phyloP scores from a whole-genome alignment of 2,329 filamentous ascomycete species.

The Tolypocladium pustulatum region DNA sequence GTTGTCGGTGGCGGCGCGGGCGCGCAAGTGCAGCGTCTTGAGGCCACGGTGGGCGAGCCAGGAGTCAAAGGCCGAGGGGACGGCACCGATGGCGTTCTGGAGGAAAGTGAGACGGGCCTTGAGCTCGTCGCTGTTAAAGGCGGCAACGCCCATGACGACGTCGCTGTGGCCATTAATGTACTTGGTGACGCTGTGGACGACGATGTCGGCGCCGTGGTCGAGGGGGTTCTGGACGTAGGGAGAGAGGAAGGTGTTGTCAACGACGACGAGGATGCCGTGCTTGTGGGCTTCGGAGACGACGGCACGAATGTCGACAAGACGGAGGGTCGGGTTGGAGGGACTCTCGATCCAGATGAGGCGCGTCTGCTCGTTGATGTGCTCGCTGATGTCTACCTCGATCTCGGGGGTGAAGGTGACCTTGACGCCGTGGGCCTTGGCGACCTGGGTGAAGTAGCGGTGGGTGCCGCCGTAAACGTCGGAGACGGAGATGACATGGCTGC shows the following conservation, averaged over 20 bases:
- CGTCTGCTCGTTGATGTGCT: conserved; percentile 78
- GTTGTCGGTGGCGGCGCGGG: conserved; percentile 73
- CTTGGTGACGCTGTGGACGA: conserved; percentile 95
- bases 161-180: conserved; percentile 98
- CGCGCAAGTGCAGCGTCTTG: conserved; percentile 92
- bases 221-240: conserved; percentile 96
- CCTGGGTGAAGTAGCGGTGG: conserved; percentile 97
- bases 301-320: conserved; percentile 83
- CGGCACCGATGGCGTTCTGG: conserved; percentile 93
- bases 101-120: conserved; percentile 74
- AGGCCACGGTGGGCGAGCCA: conserved; percentile 96
- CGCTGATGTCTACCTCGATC: conserved; percentile 79
- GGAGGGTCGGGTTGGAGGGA: conserved; percentile 88
- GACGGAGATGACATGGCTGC: conserved; percentile 90
- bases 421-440: conserved; percentile 87
- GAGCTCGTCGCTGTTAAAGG: conserved; percentile 80
- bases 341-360: conserved; percentile 94
- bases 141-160: conserved; percentile 94
- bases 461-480: conserved; percentile 98
- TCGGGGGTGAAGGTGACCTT: conserved; percentile 88
- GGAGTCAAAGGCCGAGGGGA: conserved; percentile 90
- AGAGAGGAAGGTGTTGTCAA: conserved; percentile 96
- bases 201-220: conserved; percentile 89
- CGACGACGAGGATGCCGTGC: conserved; percentile 88
- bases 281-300: conserved; percentile 75